A percentile compares a stretch with the other conserved stretches of the same genome.
phyloP scores from a whole-genome alignment of 2,329 filamentous ascomycete species.

The Zasmidium cellare region DNA sequence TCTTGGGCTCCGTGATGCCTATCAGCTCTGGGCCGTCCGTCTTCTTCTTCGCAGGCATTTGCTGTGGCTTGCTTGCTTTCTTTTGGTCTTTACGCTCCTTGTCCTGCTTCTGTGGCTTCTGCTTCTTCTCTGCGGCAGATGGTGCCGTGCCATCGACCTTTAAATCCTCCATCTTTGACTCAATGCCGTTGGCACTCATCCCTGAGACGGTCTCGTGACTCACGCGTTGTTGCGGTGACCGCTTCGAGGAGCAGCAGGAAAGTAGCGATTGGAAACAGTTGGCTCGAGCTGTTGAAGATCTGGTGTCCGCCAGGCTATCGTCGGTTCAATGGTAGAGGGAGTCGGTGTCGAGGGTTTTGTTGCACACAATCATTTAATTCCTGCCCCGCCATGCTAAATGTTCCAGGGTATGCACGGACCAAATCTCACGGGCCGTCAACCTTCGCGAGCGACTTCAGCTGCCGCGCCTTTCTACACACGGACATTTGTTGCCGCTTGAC shows the following conservation, averaged over 20 bases:
- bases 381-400: background rate
- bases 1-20: constrained; percentile 83
- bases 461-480: no score
- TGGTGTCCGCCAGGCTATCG: background rate
- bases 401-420: background rate
- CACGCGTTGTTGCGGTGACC: background rate
- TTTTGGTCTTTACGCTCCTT: constrained; percentile 39
- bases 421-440: no score
- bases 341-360: background rate
- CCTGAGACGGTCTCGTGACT: constrained; percentile 1
- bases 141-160: constrained; percentile 22
- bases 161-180: constrained; percentile 29
- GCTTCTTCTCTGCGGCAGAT: constrained; percentile 14
- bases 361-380: background rate
- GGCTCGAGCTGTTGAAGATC: background rate
- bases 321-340: background rate
- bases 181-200: constrained; percentile 27
- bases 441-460: background rate
- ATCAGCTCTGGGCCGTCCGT: constrained; percentile 67
- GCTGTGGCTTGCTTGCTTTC: constrained; percentile 29
- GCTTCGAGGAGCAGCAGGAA: background rate
- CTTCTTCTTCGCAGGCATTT: constrained; percentile 38
- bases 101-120: constrained; percentile 35
- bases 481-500: no score
- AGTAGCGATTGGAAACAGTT: background rate